Base-by-base conservation (phyloP, 352 stramenopile genomes). In the Pythium volutum region DNA sequence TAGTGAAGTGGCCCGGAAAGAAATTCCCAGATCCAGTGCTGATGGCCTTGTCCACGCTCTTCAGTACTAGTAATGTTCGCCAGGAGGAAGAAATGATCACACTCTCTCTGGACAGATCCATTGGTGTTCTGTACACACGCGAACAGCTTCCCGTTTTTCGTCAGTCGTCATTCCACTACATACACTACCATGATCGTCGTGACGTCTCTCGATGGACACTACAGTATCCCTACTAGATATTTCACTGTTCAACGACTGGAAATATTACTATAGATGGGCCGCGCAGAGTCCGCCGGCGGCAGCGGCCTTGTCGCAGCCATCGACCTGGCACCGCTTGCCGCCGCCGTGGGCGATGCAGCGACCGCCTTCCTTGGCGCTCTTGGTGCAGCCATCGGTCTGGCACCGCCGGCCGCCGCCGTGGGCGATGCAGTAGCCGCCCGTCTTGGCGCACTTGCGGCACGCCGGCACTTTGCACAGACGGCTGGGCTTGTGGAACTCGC, bases 381-480 rank as follows among this genome's bases (percentile, higher is more conserved):
- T 93, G 10, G 76, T 77, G 66, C 86, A 95, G 26, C 69, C 71
- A 1, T 74, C 43, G 42, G 69, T 56, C 22, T 84, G 79, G 52
- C 86, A 95, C 0, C 84, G 79, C 20, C 83, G 73, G 1, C 87
- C 87, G 22, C 84, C 82, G 31, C 84, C 84, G 46, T 93, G 84
- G 6, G 78, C 80, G 60, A 91, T 91, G 72, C 84, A 93, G 48
- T 81, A 91, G 9, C 81, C 84, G 42, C 27, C 61, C 49, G 64
- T 86, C 62, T 88, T 88, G 63, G 76, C 78, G 46, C 76, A 81
- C 49, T 86, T 88, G 39, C 55, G 58, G 62, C 80, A 90, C 50
- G 75, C 74, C 14, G 73, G 73, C 9, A 85, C 69, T 56, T 84
- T 84, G 62, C 79, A 89, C 8, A 89, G 74, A 4, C 77, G 75